Conservation (phyloP, 2,329 filamentous ascomycete species). For the Trichophyton equinum region DNA sequence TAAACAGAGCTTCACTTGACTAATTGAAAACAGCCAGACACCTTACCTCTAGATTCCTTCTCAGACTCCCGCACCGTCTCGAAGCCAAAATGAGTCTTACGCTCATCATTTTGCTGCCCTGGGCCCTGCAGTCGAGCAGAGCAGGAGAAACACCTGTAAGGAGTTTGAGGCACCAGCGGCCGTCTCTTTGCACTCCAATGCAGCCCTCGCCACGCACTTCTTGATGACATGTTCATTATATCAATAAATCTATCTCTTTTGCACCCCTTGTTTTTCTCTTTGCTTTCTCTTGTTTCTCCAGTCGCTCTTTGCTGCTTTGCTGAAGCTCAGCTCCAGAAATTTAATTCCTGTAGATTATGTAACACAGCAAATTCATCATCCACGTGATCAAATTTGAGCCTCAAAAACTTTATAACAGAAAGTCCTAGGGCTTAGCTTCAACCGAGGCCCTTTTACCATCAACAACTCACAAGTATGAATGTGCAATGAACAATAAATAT, state of each 20-base stretch:
- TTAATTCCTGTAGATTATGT: not conserved
- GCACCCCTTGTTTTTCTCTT: not conserved
- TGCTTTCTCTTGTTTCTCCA: too few species aligned
- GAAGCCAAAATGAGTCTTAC: slow-evolving; percentile 76
- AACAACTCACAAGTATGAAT: too few species aligned
- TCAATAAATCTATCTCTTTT: not conserved
- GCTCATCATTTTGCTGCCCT: slow-evolving; percentile 36
- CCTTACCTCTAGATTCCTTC: slow-evolving; percentile 55
- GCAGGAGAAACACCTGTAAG: slow-evolving; percentile 42
- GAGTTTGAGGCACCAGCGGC: slow-evolving; percentile 17
- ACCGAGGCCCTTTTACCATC: too few species aligned
- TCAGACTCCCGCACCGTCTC: slow-evolving; percentile 68
- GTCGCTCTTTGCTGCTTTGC: too few species aligned
- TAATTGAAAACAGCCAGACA: not conserved
- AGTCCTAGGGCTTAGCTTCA: too few species aligned
- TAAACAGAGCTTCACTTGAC: not conserved
- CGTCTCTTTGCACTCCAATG: slow-evolving; percentile 25
- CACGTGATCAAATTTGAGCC: not conserved
- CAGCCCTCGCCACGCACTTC: slow-evolving; percentile 26
- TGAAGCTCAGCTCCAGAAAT: not conserved
- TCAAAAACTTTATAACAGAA: too few species aligned
- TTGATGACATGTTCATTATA: slow-evolving; percentile 15
- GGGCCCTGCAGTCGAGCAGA: slow-evolving; percentile 29
- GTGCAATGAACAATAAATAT: too few species aligned
- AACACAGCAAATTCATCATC: not conserved